Base-by-base conservation (phyloP, 257 asterid species). In the Salvia miltiorrhiza region DNA sequence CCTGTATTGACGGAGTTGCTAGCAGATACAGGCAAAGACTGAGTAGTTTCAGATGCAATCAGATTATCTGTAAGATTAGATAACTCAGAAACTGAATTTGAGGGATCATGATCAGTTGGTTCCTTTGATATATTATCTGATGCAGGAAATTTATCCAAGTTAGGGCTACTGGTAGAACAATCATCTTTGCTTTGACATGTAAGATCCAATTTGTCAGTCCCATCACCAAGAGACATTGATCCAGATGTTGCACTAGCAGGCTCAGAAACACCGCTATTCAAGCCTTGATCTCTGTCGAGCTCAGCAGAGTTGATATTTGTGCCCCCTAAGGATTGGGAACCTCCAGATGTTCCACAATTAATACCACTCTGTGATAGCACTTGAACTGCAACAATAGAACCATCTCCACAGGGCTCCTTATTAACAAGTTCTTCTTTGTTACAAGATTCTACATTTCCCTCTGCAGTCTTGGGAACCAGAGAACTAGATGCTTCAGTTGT, bases 381-480 rank as follows among this genome's bases (percentile, higher is more conserved):
- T 3, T 72, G 70, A 12, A 69, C 24, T 54, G 85, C 77, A 75
- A 66, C 70, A 66, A 55, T 14, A 69, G 86, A 73, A 32, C 47
- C 53, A 71, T 65, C 77, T 54, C 24, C 75, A 50, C 56, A 41
- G 32, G 65, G 33, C 48, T 49, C 73, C 69, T 65, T 55, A 32
- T 23, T 20, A 20, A 48, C 78, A 40, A 20, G 39, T 64, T 47
- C 78, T 56, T 54, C 53, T 28, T 61, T 66, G 28, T 79, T 78
- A 23, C 43, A 21, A 20, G 66, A 64, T 53, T 70, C 79, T 65
- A 37, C 76, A 44, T 52, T 20, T 63, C 76, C 69, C 53, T 23
- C 67, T 5, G 71, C 62, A 30, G 80, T 69, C 44, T 58, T 70
- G 44, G 70, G 2, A 73, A 41, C 59, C 35, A 49, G 64, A 48